Evolutionary conservation across 2,329 filamentous ascomycete species (phyloP).

Genomic region (Magnaporthales sp.): DNA sequence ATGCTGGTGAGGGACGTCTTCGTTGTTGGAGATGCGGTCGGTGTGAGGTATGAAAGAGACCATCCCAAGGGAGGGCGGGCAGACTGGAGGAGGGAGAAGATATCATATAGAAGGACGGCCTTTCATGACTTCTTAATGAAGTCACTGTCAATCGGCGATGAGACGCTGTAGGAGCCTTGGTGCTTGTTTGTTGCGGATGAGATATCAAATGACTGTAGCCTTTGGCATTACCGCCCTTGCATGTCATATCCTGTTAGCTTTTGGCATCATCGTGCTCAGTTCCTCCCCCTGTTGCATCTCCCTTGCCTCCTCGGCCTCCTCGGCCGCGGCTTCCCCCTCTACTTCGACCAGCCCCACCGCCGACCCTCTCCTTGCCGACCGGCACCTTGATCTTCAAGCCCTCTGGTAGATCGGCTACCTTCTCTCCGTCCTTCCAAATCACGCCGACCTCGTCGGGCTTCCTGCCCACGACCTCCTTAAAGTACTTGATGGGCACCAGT

Average conservation of each 20-base stretch:
- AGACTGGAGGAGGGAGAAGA: too few relatives aligned
- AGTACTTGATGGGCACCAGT: slow-evolving; percentile 56
- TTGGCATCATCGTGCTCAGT: neutral
- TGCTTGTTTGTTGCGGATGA: neutral
- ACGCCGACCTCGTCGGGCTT: slow-evolving; percentile 47
- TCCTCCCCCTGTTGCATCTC: neutral
- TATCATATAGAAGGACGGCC: too few relatives aligned
- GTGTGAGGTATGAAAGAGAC: too few relatives aligned
- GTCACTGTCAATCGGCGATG: neutral
- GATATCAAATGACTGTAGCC: neutral
- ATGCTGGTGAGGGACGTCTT: too few relatives aligned
- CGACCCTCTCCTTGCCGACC: slow-evolving; percentile 35
- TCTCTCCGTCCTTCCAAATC: slow-evolving; percentile 62
- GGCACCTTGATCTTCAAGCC: slow-evolving; percentile 41
- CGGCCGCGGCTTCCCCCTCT: neutral
- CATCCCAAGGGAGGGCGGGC: too few relatives aligned
- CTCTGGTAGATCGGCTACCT: slow-evolving; percentile 57
- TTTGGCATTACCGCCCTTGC: neutral
- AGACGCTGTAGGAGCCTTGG: neutral
- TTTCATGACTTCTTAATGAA: too few relatives aligned
- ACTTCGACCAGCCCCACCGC: neutral
- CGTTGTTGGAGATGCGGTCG: too few relatives aligned
- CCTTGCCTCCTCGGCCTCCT: neutral
- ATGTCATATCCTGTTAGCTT: neutral
- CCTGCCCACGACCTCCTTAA: slow-evolving; percentile 60